Conservation (phyloP, 371 early-diverging fungal species). For the Mortierella sp. region DNA sequence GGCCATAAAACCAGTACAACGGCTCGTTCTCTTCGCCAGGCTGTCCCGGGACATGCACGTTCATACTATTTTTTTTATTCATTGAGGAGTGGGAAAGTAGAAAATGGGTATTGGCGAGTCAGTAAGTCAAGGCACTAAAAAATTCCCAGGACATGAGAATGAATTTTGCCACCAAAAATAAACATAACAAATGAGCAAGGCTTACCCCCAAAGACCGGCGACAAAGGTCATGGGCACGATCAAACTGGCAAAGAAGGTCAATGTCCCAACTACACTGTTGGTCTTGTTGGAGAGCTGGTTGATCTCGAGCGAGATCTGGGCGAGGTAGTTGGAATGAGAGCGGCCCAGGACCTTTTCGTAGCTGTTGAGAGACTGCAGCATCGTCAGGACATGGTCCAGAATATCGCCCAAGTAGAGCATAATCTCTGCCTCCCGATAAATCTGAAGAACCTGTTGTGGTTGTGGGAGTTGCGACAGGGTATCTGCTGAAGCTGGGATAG, state of each 20-base stretch:
- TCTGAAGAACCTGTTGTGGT: conserved; percentile 7
- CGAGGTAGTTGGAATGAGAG: conserved; percentile 95
- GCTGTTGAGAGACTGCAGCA: conserved; percentile 90
- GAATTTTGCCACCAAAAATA: not conserved
- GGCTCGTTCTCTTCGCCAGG: conserved; percentile 27
- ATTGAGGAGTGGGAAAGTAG: not conserved
- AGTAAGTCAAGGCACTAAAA: not conserved
- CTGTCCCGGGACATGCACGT: conserved; percentile 46
- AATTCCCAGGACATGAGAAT: not conserved
- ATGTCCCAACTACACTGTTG: conserved; percentile 89
- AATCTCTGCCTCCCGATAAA: conserved; percentile 67
- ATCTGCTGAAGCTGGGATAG: not conserved
- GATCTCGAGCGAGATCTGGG: conserved; percentile 96
- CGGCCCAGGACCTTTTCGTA: conserved; percentile 93
- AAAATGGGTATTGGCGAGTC: too few species aligned
- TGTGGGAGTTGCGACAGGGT: not conserved
- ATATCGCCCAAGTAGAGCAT: conserved; percentile 93
- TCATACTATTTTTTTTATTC: conserved; percentile 32
- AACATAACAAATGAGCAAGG: not conserved
- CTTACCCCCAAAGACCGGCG: conserved; percentile 75
- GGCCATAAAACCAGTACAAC: conserved; percentile 39
- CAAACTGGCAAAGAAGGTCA: conserved; percentile 94
- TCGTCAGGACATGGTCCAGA: conserved; percentile 93
- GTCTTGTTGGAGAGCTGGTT: conserved; percentile 94
- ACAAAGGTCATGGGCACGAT: conserved; percentile 95